phyloP scores from a whole-genome alignment of 805 yeast species.

The Kluyveromyces aestuarii region DNA sequence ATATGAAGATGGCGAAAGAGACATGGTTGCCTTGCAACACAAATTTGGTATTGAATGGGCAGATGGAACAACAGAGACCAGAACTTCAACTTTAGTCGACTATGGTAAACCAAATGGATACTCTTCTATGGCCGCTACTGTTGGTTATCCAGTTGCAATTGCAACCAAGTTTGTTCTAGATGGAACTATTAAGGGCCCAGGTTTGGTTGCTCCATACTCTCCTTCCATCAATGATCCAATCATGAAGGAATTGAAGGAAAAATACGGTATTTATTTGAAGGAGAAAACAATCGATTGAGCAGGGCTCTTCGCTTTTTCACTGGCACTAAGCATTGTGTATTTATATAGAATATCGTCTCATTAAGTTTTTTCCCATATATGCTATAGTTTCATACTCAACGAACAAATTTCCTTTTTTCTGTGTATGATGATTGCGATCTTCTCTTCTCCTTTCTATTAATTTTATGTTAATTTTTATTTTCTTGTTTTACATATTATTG shows the following conservation, averaged over 20 bases:
- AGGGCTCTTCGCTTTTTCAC: constrained; percentile 1
- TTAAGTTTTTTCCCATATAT: too few species aligned
- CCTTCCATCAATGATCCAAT: constrained; percentile 86
- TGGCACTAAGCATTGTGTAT: not conserved
- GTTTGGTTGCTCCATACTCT: constrained; percentile 87
- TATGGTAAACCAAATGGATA: constrained; percentile 84
- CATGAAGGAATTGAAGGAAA: constrained; percentile 84
- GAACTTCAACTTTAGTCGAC: constrained; percentile 93
- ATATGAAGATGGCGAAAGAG: constrained; percentile 92
- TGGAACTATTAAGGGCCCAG: constrained; percentile 70
- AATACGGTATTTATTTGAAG: constrained; percentile 75
- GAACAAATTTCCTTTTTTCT: too few species aligned
- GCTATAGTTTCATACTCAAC: too few species aligned
- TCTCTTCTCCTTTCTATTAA: too few species aligned
- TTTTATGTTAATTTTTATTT: too few species aligned
- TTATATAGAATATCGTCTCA: not conserved
- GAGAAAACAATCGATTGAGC: constrained; percentile 62
- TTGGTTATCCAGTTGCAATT: constrained; percentile 97
- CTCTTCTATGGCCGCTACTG: constrained; percentile 97
- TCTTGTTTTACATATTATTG: too few species aligned
- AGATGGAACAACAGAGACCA: constrained; percentile 80
- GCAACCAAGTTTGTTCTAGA: constrained; percentile 80
- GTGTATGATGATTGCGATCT: too few species aligned
- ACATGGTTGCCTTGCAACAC: constrained; percentile 91
- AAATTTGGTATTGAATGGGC: constrained; percentile 97